These are phyloP conservation scores for Ceratocystis harringtonii DNA, from an alignment of 2,329 filamentous ascomycete species.

Conservation along the genomic window DNA sequence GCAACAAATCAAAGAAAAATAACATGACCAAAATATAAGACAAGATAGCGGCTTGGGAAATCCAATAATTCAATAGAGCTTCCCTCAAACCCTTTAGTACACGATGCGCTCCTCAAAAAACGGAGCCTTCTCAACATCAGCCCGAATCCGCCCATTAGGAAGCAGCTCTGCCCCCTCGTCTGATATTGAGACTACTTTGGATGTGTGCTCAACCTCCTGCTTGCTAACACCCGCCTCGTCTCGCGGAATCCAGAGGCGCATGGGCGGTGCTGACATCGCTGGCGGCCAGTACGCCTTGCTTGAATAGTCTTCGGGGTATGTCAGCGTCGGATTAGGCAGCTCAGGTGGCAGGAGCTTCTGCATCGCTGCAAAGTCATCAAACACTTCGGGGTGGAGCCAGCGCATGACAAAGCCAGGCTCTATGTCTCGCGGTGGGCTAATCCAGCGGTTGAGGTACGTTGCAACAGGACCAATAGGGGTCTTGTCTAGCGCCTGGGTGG, in stretches of 20 bases:
- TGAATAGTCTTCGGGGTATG: constrained; percentile 43
- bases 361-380: constrained; percentile 52
- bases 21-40: too few relatives aligned
- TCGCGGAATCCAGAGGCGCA: constrained; percentile 60
- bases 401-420: constrained; percentile 41
- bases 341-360: constrained; percentile 21
- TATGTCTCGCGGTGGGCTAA: constrained; percentile 21
- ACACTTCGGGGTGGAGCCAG: constrained; percentile 66
- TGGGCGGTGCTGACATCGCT: constrained; percentile 43
- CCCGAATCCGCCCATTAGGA: constrained; percentile 25
- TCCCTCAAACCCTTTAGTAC: constrained; percentile 24
- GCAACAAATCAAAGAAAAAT: neutral
- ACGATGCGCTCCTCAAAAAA: constrained; percentile 25
- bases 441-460: constrained; percentile 22
- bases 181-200: constrained; percentile 51
- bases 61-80: neutral
- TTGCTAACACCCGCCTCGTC: constrained; percentile 53
- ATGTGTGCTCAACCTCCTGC: constrained; percentile 55
- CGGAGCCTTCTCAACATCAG: constrained; percentile 28
- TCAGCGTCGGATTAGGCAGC: constrained; percentile 19
- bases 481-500: constrained; percentile 21
- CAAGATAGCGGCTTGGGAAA: too few relatives aligned
- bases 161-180: constrained; percentile 57
- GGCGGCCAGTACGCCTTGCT: constrained; percentile 57
- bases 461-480: constrained; percentile 23